Conservation (phyloP, 192 early-diverging fungal genomes). For the Haplosporangium gracile region DNA sequence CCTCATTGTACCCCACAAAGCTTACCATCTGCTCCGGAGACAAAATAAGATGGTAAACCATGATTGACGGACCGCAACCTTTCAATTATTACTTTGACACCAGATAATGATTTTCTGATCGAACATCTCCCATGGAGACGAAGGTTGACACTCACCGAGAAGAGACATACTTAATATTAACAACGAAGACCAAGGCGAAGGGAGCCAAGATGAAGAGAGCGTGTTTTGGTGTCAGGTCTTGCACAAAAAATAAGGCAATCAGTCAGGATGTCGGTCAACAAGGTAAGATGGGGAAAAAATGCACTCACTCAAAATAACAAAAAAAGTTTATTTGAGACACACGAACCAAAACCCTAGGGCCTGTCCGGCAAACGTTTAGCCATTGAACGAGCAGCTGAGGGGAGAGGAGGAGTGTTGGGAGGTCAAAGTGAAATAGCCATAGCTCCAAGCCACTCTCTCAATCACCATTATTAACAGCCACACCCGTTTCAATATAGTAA, state of each 20-base stretch:
- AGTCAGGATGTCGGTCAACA: neutral
- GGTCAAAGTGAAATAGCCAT: neutral
- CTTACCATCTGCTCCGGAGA: too few relatives aligned
- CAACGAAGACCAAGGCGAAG: neutral
- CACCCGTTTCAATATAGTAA: neutral
- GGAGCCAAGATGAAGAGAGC: neutral
- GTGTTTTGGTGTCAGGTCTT: neutral
- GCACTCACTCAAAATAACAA: constrained; percentile 1
- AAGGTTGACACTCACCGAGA: too few relatives aligned
- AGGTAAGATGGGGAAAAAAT: neutral
- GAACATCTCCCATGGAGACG: too few relatives aligned
- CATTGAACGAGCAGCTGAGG: neutral
- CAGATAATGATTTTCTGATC: too few relatives aligned
- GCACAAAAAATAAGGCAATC: neutral
- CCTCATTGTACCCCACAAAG: too few relatives aligned
- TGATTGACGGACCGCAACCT: too few relatives aligned
- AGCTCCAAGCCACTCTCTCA: neutral
- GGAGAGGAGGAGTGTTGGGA: neutral
- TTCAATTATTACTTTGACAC: too few relatives aligned
- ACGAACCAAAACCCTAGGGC: neutral
- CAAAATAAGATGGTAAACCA: too few relatives aligned
- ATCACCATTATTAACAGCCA: neutral
- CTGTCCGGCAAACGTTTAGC: constrained; percentile 6
- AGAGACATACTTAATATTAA: neutral
- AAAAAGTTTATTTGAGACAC: constrained; percentile 14